Evolutionary conservation across 2,329 filamentous ascomycete species (phyloP).

Genomic region (Ophiostoma himal-ulmi): DNA sequence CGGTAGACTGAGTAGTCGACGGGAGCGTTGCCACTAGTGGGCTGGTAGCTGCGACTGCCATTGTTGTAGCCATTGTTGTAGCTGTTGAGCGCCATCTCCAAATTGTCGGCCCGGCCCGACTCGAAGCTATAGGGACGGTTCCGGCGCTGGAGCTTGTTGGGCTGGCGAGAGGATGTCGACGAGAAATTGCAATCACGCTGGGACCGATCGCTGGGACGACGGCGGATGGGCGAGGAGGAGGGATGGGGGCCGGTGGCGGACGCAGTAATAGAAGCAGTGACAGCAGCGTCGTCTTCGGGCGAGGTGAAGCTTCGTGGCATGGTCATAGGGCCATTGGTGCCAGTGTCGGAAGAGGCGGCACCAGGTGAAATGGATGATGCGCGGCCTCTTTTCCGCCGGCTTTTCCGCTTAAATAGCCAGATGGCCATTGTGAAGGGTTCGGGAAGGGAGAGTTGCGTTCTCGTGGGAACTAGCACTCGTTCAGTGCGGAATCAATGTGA

Average conservation of each 20-base stretch:
- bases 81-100: constrained; percentile 31
- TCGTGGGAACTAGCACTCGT: constrained; percentile 2
- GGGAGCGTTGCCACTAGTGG: constrained; percentile 22
- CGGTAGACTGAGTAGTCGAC: constrained; percentile 10
- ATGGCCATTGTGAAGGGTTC: constrained; percentile 57
- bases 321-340: constrained; percentile 31
- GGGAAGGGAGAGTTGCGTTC: background rate
- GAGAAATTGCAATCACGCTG: background rate
- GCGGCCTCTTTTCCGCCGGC: constrained; percentile 56
- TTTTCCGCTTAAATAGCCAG: constrained; percentile 76
- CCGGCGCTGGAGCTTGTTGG: constrained; percentile 46
- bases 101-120: constrained; percentile 51
- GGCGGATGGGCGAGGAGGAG: constrained; percentile 24
- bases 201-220: constrained; percentile 24
- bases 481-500: constrained; percentile 8
- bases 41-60: constrained; percentile 24
- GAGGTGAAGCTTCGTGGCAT: constrained; percentile 30
- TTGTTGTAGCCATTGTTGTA: constrained; percentile 18
- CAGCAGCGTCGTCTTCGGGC: constrained; percentile 22
- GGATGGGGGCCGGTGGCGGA: constrained; percentile 25
- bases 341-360: background rate
- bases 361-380: constrained; percentile 48
- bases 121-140: constrained; percentile 57
- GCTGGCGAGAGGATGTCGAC: constrained; percentile 18
- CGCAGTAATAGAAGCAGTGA: constrained; percentile 30